Percentiles rank a stretch among this genome's conserved stretches.
Evolutionary conservation across 345 rosid species (phyloP).

Genomic region (Salix suchowensis): DNA sequence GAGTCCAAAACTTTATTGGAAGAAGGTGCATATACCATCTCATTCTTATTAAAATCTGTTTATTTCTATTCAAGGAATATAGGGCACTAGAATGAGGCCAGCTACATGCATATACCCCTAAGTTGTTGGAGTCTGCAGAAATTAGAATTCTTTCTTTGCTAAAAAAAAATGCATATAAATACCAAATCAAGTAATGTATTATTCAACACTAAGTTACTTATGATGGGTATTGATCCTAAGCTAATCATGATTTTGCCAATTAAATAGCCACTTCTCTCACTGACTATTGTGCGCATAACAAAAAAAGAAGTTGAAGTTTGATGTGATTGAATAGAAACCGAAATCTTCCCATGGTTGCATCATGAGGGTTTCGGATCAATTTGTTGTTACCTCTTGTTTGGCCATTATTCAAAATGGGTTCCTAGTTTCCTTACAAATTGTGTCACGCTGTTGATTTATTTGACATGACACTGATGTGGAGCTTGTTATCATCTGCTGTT

Average conservation of each 20-base stretch:
- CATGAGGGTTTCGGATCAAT: not conserved
- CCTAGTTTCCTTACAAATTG: not conserved
- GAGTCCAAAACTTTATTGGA: slow-evolving; percentile 67
- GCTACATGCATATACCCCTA: not conserved
- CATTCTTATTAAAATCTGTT: not conserved
- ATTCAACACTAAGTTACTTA: too few relatives aligned
- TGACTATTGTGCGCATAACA: too few relatives aligned
- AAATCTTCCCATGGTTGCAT: not conserved
- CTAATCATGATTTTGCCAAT: too few relatives aligned
- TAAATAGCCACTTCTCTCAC: too few relatives aligned
- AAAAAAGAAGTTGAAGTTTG: too few relatives aligned
- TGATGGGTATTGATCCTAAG: too few relatives aligned
- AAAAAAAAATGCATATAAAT: too few relatives aligned
- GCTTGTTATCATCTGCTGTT: not conserved
- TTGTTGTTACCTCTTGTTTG: not conserved
- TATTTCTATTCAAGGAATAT: not conserved
- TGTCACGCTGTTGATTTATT: not conserved
- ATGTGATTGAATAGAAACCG: too few relatives aligned
- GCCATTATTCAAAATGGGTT: not conserved
- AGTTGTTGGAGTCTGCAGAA: too few relatives aligned
- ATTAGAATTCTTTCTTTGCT: too few relatives aligned
- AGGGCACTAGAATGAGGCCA: not conserved
- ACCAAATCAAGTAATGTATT: too few relatives aligned
- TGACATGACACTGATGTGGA: not conserved
- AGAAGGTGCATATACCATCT: slow-evolving; percentile 57